These are phyloP conservation scores for Leptographium lundbergii DNA, from an alignment of 2,329 filamentous ascomycete species.

Conservation along the genomic window DNA sequence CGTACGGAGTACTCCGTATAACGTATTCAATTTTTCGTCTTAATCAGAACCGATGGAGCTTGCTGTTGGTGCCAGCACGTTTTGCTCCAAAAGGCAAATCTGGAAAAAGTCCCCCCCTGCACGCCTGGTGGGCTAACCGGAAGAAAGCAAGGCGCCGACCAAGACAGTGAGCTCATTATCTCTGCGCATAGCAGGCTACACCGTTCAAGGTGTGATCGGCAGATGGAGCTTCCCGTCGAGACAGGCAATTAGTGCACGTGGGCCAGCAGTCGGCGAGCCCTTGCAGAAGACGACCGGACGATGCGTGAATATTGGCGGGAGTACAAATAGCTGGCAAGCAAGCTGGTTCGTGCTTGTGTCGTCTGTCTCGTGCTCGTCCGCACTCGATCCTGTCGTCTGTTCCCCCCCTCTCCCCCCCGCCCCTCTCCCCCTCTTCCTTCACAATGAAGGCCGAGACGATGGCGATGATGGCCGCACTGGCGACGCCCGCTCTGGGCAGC, in stretches of 20 bases:
- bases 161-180: background rate
- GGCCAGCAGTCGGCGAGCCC: no score
- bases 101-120: background rate
- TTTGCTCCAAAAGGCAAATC: background rate
- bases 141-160: background rate
- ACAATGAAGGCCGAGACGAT: conserved; percentile 6
- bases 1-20: no score
- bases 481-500: conserved; percentile 2
- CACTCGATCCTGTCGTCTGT: background rate
- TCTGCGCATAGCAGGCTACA: background rate
- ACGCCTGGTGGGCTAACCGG: background rate
- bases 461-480: conserved; percentile 3
- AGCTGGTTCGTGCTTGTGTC: background rate
- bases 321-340: background rate
- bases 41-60: background rate
- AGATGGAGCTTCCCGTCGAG: background rate
- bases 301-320: background rate
- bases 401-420: background rate
- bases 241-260: background rate
- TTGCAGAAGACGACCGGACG: background rate
- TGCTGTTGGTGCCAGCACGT: background rate
- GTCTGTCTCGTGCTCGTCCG: background rate
- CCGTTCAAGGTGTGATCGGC: background rate
- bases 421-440: background rate
- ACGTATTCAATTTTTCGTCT: background rate